These are phyloP conservation scores for Pinus albicaulis DNA, from an alignment of 75 land plant genomes.

Conservation along the genomic window DNA sequence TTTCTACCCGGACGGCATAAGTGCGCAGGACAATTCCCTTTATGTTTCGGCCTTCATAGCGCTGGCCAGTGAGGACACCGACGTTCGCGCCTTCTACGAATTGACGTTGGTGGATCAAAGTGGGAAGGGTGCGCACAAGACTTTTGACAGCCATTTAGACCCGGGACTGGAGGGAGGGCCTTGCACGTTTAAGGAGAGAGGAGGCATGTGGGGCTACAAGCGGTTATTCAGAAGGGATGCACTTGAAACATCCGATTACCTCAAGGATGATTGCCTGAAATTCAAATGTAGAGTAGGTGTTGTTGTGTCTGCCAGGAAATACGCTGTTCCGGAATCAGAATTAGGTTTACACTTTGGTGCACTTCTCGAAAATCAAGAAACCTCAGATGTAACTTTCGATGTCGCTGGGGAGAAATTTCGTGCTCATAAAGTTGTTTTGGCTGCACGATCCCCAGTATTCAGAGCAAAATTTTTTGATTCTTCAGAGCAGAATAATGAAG, in stretches of 20 bases:
- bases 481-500: slow-evolving; percentile 4
- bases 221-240: no score
- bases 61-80: slow-evolving; percentile 77
- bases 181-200: slow-evolving; percentile 73
- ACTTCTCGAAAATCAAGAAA: slow-evolving; percentile 73
- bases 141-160: slow-evolving; percentile 67
- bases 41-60: slow-evolving; percentile 79
- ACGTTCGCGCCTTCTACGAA: slow-evolving; percentile 78
- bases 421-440: no score
- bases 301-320: no score
- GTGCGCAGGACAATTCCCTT: slow-evolving; percentile 48
- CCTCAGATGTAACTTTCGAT: slow-evolving; percentile 75
- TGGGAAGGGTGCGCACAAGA: slow-evolving; percentile 66
- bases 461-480: no score
- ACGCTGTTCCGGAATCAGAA: slow-evolving; percentile 79
- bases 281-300: no score
- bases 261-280: no score
- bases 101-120: slow-evolving; percentile 75
- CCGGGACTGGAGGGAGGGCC: slow-evolving; percentile 72
- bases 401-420: slow-evolving; percentile 6
- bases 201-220: slow-evolving; percentile 61
- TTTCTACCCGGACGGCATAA: no score
- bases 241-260: no score
- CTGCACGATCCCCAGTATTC: no score
- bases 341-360: slow-evolving; percentile 86